Conservation (phyloP, 371 early-diverging fungal species). For the Phascolomyces articulosus region DNA sequence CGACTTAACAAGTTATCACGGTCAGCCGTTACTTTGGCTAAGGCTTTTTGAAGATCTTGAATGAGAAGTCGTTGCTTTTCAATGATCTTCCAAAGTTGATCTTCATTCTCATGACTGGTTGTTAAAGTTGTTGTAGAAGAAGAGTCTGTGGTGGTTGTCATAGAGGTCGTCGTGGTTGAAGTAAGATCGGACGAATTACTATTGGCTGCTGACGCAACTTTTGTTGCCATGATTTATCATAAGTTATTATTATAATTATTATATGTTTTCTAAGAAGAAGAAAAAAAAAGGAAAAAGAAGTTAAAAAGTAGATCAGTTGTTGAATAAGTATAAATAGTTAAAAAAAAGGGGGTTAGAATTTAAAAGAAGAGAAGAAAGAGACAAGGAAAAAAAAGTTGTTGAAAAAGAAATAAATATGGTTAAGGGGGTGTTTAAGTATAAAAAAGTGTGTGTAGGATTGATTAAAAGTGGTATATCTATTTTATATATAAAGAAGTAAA, state of each 20-base stretch:
- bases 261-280: slow-evolving; percentile 1
- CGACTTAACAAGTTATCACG: slow-evolving; percentile 42
- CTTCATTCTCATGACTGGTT: slow-evolving; percentile 56
- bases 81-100: slow-evolving; percentile 83
- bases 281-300: slow-evolving; percentile 6
- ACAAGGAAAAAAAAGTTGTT: no score
- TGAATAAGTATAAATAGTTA: no score
- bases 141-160: neutral
- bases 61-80: slow-evolving; percentile 82
- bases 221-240: slow-evolving; percentile 13
- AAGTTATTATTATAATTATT: neutral
- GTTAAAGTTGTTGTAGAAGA: no score
- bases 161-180: neutral
- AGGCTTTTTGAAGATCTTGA: slow-evolving; percentile 58
- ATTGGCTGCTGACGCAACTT: slow-evolving; percentile 1
- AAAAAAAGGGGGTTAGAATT: no score
- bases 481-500: no score
- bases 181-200: neutral
- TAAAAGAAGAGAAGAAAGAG: no score
- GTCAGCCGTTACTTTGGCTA: slow-evolving; percentile 41
- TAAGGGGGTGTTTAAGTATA: no score
- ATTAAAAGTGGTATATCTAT: no score
- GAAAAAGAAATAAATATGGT: no score
- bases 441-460: no score
- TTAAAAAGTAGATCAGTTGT: no score